These are phyloP conservation scores for Paracamarosporium sp. DNA, from an alignment of 2,329 filamentous ascomycete species.

Conservation along the genomic window DNA sequence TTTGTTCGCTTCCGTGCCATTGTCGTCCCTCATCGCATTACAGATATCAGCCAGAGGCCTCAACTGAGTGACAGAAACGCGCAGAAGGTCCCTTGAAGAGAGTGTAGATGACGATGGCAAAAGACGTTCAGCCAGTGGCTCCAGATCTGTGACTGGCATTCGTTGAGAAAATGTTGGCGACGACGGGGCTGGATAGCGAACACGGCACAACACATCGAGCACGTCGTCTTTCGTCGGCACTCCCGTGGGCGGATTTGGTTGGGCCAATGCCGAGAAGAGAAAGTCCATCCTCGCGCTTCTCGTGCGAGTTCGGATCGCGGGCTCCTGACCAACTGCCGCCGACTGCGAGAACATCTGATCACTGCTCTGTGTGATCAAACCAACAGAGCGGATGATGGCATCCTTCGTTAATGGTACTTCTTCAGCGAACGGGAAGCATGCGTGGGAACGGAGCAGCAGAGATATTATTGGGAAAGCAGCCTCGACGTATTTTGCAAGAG, in stretches of 20 bases:
- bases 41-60: not conserved
- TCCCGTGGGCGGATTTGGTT: not conserved
- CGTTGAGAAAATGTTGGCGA: not conserved
- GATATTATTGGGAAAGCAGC: not conserved
- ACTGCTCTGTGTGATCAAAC: not conserved
- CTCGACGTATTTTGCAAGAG: not conserved
- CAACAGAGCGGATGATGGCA: not conserved
- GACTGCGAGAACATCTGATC: not conserved
- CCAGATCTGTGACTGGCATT: not conserved
- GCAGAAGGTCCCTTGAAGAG: not conserved
- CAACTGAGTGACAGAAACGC: not conserved
- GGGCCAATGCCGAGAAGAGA: not conserved
- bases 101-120: not conserved
- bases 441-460: not conserved
- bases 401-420: constrained; percentile 1
- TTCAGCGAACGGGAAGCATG: constrained; percentile 1
- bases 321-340: not conserved
- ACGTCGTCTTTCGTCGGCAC: constrained; percentile 8
- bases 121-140: constrained; percentile 1
- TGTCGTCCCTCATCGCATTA: constrained; percentile 5
- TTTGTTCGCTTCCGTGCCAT: constrained; percentile 1
- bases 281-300: not conserved
- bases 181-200: constrained; percentile 1
- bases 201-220: constrained; percentile 4
- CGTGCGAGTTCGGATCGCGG: not conserved